These are phyloP conservation scores for Didymella segeticola DNA, from an alignment of 2,329 filamentous ascomycete species.

Conservation along the genomic window DNA sequence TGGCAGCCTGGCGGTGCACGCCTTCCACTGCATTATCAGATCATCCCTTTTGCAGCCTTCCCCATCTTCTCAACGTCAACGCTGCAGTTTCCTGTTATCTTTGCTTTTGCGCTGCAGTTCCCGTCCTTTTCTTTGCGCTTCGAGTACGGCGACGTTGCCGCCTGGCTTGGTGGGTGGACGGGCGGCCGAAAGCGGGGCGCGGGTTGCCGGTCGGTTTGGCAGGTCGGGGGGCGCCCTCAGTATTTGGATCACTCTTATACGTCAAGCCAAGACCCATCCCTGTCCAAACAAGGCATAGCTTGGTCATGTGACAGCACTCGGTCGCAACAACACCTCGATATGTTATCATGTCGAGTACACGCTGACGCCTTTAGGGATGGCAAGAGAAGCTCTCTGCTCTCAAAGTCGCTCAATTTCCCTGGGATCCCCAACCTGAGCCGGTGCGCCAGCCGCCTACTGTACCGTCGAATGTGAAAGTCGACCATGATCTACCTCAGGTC, in stretches of 20 bases:
- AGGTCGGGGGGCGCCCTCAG: constrained; percentile 49
- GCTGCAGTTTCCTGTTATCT: not conserved
- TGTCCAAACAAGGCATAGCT: constrained; percentile 44
- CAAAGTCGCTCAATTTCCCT: constrained; percentile 87
- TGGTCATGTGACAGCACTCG: constrained; percentile 42
- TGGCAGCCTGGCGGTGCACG: constrained; percentile 24
- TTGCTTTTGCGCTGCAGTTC: constrained; percentile 15
- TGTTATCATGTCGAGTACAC: constrained; percentile 5
- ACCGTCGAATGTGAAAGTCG: constrained; percentile 50
- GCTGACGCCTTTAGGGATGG: constrained; percentile 73
- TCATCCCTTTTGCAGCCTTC: constrained; percentile 9
- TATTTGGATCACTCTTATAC: constrained; percentile 58
- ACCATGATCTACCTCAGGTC: constrained; percentile 41
- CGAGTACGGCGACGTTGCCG: constrained; percentile 26
- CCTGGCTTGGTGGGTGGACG: constrained; percentile 37
- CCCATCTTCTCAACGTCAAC: constrained; percentile 7
- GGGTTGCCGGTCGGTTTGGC: constrained; percentile 46
- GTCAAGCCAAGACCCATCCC: constrained; percentile 45
- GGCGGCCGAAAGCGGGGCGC: constrained; percentile 54
- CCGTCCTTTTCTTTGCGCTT: constrained; percentile 27
- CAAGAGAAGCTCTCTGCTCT: constrained; percentile 87
- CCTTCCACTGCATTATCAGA: constrained; percentile 23
- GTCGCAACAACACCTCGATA: constrained; percentile 13
- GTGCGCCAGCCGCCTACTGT: constrained; percentile 55
- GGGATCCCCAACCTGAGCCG: constrained; percentile 77